Evolutionary conservation across 129 eudicot species (phyloP).

Genomic region (Erigeron canadensis): DNA sequence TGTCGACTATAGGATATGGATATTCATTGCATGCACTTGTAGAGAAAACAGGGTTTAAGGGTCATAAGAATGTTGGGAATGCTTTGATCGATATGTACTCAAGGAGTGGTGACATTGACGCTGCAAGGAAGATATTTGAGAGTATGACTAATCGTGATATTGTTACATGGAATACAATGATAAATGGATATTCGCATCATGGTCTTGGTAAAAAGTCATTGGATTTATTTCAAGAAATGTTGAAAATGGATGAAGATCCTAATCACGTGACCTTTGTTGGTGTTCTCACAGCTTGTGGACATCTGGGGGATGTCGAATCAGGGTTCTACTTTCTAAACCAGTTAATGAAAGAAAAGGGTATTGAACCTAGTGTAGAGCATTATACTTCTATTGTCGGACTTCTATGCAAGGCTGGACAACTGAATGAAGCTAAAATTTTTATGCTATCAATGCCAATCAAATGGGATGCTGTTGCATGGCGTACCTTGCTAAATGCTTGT

Average conservation of each 20-base stretch:
- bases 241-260: conserved; percentile 43
- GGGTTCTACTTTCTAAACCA: conserved; percentile 53
- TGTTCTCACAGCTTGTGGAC: conserved; percentile 62
- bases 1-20: conserved; percentile 52
- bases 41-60: conserved; percentile 46
- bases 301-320: conserved; percentile 56
- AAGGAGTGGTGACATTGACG: conserved; percentile 45
- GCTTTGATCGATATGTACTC: conserved; percentile 56
- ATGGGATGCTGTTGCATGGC: conserved; percentile 69
- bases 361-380: conserved; percentile 66
- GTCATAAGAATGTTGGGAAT: conserved; percentile 41
- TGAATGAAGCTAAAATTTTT: conserved; percentile 52
- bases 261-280: conserved; percentile 57
- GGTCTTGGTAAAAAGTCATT: conserved; percentile 61
- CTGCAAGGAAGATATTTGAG: conserved; percentile 40
- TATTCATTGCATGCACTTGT: conserved; percentile 47
- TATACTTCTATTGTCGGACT: conserved; percentile 65
- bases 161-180: conserved; percentile 58
- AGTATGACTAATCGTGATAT: conserved; percentile 34
- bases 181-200: conserved; percentile 57
- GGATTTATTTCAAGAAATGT: conserved; percentile 49
- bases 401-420: conserved; percentile 55
- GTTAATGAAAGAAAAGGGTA: conserved; percentile 42
- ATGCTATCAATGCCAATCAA: conserved; percentile 41
- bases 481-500: conserved; percentile 63